Percentiles rank a stretch among this genome's conserved stretches.
Conservation (phyloP, 2,329 filamentous ascomycete species). For the Venturiaceae sp. region DNA sequence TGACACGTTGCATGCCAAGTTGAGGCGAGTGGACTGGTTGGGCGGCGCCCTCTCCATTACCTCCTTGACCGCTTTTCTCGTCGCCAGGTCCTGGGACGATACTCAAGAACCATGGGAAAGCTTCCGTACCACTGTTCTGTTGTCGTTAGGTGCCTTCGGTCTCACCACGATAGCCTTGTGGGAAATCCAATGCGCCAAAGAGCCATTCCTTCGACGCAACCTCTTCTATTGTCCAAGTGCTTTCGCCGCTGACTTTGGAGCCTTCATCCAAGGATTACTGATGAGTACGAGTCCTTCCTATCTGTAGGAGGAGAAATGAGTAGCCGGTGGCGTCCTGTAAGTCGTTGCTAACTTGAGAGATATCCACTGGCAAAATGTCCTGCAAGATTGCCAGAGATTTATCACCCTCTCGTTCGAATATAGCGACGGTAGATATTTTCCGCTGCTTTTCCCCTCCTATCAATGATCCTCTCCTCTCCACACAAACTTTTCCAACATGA, state of each 20-base stretch:
- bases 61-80: slow-evolving; percentile 26
- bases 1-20: slow-evolving; percentile 10
- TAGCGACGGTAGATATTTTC: no score
- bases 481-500: neutral
- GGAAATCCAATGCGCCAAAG: slow-evolving; percentile 15
- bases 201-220: slow-evolving; percentile 27
- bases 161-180: slow-evolving; percentile 24
- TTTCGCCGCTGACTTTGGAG: slow-evolving; percentile 28
- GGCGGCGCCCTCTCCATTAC: slow-evolving; percentile 27
- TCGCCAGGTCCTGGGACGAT: slow-evolving; percentile 32
- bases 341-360: no score
- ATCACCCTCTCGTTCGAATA: no score
- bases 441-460: no score
- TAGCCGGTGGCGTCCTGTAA: no score
- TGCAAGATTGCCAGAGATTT: no score
- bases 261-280: slow-evolving; percentile 32
- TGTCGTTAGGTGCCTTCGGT: slow-evolving; percentile 23
- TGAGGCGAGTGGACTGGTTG: slow-evolving; percentile 29
- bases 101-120: slow-evolving; percentile 25
- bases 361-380: no score
- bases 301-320: no score
- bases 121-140: slow-evolving; percentile 28
- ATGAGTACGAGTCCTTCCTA: slow-evolving; percentile 19
- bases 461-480: neutral
- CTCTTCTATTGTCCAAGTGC: slow-evolving; percentile 27